A percentile compares a stretch with the other conserved stretches of the same genome.
phyloP scores from a whole-genome alignment of 768 basidiomycete species.

The Boletellus emodensis region DNA sequence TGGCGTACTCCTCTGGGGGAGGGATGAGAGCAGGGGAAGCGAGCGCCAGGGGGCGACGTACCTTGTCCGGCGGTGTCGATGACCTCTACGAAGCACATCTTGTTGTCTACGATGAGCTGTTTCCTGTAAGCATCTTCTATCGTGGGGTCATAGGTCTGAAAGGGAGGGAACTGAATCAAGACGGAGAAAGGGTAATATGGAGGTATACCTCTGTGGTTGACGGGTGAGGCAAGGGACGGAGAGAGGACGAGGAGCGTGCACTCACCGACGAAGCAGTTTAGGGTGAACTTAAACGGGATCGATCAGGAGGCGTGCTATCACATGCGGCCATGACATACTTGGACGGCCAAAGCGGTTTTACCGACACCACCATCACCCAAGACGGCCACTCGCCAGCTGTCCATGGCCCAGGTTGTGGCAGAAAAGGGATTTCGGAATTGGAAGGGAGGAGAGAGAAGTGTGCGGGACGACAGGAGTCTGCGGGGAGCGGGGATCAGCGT shows the following conservation, averaged over 20 bases:
- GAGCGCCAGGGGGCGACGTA: slow-evolving; percentile 34
- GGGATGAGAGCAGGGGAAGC: slow-evolving; percentile 16
- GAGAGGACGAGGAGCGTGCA: slow-evolving; percentile 10
- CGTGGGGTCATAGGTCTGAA: slow-evolving; percentile 93
- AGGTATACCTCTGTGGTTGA: slow-evolving; percentile 49
- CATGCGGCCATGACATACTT: slow-evolving; percentile 50
- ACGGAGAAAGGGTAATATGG: slow-evolving; percentile 3
- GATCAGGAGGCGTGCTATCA: slow-evolving; percentile 8
- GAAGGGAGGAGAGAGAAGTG: slow-evolving; percentile 26
- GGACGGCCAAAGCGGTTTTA: slow-evolving; percentile 94
- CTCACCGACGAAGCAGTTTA: slow-evolving; percentile 95
- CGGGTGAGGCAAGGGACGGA: slow-evolving; percentile 13
- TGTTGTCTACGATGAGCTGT: slow-evolving; percentile 90
- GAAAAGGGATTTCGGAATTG: slow-evolving; percentile 12
- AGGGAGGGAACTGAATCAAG: slow-evolving; percentile 6
- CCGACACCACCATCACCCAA: slow-evolving; percentile 97
- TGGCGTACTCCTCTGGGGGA: slow-evolving; percentile 87
- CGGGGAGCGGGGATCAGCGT: slow-evolving; percentile 10
- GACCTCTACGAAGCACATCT: slow-evolving; percentile 94
- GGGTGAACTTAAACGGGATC: slow-evolving; percentile 67
- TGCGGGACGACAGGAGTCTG: slow-evolving; percentile 16
- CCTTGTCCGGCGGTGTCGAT: slow-evolving; percentile 98
- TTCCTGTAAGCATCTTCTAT: slow-evolving; percentile 98
- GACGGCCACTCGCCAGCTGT: slow-evolving; percentile 94
- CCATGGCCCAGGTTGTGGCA: slow-evolving; percentile 52